Conservation (phyloP, 345 rosid species). For the Aurinia saxatilis region DNA sequence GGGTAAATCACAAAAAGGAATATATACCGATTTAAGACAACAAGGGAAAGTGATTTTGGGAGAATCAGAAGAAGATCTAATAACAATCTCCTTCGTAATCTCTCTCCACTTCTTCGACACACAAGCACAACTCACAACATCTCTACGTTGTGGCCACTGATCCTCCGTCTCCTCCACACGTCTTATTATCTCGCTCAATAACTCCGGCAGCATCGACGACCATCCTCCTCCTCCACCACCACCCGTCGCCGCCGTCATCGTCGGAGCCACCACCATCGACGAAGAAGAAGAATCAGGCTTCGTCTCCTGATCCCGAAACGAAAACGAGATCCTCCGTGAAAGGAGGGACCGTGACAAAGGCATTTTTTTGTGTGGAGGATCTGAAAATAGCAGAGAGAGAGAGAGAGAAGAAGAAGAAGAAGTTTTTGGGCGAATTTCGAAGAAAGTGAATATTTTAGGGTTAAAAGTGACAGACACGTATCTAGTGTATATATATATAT, state of each 20-base stretch:
- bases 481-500: no score
- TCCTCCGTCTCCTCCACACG: conserved; percentile 73
- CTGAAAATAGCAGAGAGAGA: conserved; percentile 12
- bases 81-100: conserved; percentile 52
- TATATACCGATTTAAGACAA: conserved; percentile 76
- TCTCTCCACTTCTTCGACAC: conserved; percentile 91
- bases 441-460: background rate
- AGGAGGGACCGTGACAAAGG: conserved; percentile 50
- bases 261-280: conserved; percentile 11
- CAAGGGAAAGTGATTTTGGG: conserved; percentile 88
- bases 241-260: background rate
- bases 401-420: background rate
- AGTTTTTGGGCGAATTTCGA: background rate
- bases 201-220: conserved; percentile 75
- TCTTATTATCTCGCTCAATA: conserved; percentile 65
- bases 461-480: no score
- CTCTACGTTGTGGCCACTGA: conserved; percentile 65
- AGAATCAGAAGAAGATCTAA: conserved; percentile 29
- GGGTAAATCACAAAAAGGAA: background rate
- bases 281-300: conserved; percentile 3
- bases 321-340: conserved; percentile 55
- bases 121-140: conserved; percentile 68
- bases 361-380: conserved; percentile 35
- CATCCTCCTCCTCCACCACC: conserved; percentile 24
- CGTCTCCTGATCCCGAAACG: conserved; percentile 31